A percentile compares a stretch with the other conserved stretches of the same genome.
These are phyloP conservation scores for Glycine latifolia DNA, from an alignment of 306 rosid species.

Conservation along the genomic window DNA sequence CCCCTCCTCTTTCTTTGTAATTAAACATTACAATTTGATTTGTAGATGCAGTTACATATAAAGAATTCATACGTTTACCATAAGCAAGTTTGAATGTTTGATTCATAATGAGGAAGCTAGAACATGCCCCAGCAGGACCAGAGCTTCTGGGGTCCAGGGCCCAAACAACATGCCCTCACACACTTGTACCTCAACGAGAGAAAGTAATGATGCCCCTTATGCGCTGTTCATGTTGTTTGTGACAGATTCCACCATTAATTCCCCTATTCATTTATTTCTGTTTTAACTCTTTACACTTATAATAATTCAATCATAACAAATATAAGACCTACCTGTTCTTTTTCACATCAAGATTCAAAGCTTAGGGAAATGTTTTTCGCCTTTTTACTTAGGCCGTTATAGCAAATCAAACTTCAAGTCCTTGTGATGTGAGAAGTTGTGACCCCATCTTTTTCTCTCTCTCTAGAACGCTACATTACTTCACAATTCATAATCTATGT, in stretches of 20 bases:
- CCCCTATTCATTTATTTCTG: conserved; percentile 36
- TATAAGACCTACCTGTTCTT: not conserved
- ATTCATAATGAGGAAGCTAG: conserved; percentile 42
- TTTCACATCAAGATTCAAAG: not conserved
- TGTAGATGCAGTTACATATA: conserved; percentile 23
- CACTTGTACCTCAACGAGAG: conserved; percentile 42
- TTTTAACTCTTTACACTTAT: conserved; percentile 13
- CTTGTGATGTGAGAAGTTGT: conserved; percentile 29
- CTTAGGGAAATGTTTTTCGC: too few relatives aligned
- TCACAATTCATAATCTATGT: conserved; percentile 37
- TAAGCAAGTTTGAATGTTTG: conserved; percentile 48
- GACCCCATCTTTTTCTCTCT: not conserved
- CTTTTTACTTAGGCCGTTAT: not conserved
- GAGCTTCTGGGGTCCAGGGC: conserved; percentile 50
- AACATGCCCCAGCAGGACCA: conserved; percentile 44
- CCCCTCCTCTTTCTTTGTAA: not conserved
- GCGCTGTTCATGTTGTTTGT: conserved; percentile 41
- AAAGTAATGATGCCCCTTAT: conserved; percentile 46
- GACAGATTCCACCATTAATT: conserved; percentile 36
- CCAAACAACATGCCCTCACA: conserved; percentile 33
- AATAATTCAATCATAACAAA: not conserved
- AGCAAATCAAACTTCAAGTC: not conserved
- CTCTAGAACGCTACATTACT: not conserved
- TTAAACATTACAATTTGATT: conserved; percentile 12
- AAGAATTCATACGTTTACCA: conserved; percentile 46